A percentile compares a stretch with the other conserved stretches of the same genome.
These are phyloP conservation scores for Diaporthe sp. DNA, from an alignment of 2,329 filamentous ascomycete species.

Conservation along the genomic window DNA sequence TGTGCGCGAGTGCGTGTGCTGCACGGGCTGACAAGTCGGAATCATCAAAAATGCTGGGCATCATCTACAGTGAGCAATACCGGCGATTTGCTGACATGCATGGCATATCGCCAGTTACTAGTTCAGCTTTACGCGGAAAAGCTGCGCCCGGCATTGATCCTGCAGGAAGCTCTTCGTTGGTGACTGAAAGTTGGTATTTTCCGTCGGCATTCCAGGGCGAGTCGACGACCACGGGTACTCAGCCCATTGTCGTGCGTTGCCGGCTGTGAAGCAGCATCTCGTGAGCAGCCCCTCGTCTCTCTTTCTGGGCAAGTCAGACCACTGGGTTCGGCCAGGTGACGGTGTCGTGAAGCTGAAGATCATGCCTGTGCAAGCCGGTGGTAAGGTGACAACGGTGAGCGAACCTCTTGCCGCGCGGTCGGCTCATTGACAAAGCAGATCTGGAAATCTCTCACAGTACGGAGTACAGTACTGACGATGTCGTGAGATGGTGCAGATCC, in stretches of 20 bases:
- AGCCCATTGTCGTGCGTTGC: constrained; percentile 13
- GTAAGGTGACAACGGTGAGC: constrained; percentile 16
- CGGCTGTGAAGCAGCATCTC: background rate
- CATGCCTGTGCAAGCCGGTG: background rate
- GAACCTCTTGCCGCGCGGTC: constrained; percentile 9
- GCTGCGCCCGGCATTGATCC: constrained; percentile 28
- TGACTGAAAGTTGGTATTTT: constrained; percentile 10
- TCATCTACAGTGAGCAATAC: constrained; percentile 26
- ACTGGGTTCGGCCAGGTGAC: background rate
- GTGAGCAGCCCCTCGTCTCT: background rate
- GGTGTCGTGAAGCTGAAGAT: background rate
- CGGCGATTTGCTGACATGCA: constrained; percentile 16
- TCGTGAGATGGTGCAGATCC: background rate
- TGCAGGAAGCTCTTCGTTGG: constrained; percentile 11
- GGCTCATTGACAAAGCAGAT: background rate
- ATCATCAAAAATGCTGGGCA: constrained; percentile 8
- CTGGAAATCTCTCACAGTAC: constrained; percentile 15
- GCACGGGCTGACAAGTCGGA: constrained; percentile 18
- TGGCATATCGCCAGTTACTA: constrained; percentile 13
- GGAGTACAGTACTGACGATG: background rate
- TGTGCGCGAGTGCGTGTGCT: background rate
- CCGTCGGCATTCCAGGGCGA: constrained; percentile 1
- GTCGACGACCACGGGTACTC: background rate
- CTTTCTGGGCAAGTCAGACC: constrained; percentile 5
- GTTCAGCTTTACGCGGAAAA: constrained; percentile 14